Conservation (phyloP, 1,139 yeast species). For the Arxiozyma heterogenica region DNA sequence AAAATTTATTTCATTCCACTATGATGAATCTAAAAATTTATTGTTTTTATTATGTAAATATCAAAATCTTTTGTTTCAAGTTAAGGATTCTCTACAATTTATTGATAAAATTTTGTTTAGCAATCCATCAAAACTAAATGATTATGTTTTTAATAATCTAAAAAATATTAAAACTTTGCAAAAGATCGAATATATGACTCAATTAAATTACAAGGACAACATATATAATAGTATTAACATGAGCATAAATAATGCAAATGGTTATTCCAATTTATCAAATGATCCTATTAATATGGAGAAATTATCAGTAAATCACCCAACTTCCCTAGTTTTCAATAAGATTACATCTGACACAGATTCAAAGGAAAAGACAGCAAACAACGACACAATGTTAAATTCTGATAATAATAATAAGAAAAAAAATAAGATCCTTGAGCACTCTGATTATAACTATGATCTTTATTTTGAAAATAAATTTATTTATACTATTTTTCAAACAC, state of each 20-base stretch:
- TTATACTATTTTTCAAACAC: conserved; percentile 26
- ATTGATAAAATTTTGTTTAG: conserved; percentile 14
- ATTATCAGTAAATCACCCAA: not conserved
- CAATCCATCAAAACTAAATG: conserved; percentile 2
- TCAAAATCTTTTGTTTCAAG: conserved; percentile 26
- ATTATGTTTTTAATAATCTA: not conserved
- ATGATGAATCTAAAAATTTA: conserved; percentile 46
- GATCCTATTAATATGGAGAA: not conserved
- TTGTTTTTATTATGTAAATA: conserved; percentile 46
- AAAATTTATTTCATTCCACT: conserved; percentile 42
- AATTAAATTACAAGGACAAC: conserved; percentile 1
- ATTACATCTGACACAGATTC: not conserved
- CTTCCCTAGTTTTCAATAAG: not conserved
- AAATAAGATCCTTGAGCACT: conserved; percentile 19
- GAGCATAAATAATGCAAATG: not conserved
- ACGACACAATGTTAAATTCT: not conserved
- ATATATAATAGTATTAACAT: not conserved
- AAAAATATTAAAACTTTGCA: not conserved
- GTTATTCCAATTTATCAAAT: not conserved
- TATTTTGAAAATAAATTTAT: conserved; percentile 13
- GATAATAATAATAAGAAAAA: conserved; percentile 10
- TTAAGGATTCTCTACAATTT: conserved; percentile 23
- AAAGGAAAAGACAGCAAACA: not conserved
- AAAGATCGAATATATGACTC: conserved; percentile 1
- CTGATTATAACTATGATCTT: conserved; percentile 13